Evolutionary conservation across 495 filamentous ascomycete genomes (phyloP), one percentile per base, ranked within the genome.

Genomic region (Podospora anserina): DNA sequence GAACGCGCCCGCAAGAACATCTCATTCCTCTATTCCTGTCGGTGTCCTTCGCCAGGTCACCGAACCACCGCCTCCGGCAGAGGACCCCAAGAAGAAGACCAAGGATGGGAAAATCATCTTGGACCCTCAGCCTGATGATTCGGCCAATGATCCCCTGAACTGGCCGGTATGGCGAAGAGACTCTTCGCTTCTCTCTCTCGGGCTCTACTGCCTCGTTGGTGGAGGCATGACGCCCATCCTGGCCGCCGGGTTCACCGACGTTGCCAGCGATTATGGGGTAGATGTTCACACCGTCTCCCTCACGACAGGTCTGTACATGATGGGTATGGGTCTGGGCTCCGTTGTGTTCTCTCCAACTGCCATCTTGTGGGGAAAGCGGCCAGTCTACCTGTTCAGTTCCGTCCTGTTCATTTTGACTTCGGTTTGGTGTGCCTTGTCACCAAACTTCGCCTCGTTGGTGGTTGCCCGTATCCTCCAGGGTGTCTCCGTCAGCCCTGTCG

Each of bases 261-360:
- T 99, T 28, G 90, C 94, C 19, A 66, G 80, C 0, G 81, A 83
- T 30, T 97, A 91, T 73, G 69, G 84, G 67, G 88, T 97, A 16
- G 83, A 86, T 5, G 88, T 91, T 16, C 84, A 92, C 32, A 77
- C 85, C 69, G 94, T 97, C 44, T 90, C 95, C 1, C 87, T 95
- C 57, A 97, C 95, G 1, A 97, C 95, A 1, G 95, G 95, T 0
- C 79, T 99, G 16, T 97, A 92, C 77, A 99, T 99, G 95, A 82
- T 97, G 87, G 95, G 95, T 2, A 82, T 97, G 26, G 95, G 94
- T 2, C 67, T 97, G 2, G 94, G 94, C 5, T 93, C 88, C 20
- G 87, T 97, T 15, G 73, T 97, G 59, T 88, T 90, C 73, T 94
- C 91, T 3, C 95, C 95, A 4, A 97, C 95, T 0, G 95, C 95